Conservation (phyloP, 2,329 filamentous ascomycete species). For the Nemania serpens region DNA sequence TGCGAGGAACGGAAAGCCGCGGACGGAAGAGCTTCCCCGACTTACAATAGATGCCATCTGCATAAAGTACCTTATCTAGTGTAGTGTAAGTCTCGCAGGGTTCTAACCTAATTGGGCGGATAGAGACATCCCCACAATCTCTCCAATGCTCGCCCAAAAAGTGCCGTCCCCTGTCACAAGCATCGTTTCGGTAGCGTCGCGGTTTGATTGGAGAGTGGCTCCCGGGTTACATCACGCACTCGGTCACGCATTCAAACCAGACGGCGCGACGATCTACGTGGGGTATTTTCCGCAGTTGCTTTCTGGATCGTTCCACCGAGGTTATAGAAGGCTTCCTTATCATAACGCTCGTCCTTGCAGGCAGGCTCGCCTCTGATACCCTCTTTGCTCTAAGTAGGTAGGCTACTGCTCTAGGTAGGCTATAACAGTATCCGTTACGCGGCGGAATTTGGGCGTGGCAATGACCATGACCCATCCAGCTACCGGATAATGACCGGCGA, state of each 20-base stretch:
- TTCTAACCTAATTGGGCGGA: background rate
- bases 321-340: background rate
- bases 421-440: background rate
- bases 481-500: constrained; percentile 19
- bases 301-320: background rate
- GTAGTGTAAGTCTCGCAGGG: too few relatives aligned
- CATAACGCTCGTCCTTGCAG: too few relatives aligned
- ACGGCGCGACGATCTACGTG: constrained; percentile 17
- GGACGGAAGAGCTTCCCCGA: too few relatives aligned
- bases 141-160: constrained; percentile 10
- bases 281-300: background rate
- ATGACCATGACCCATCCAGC: background rate
- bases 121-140: constrained; percentile 5
- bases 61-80: too few relatives aligned
- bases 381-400: background rate
- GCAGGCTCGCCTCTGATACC: background rate
- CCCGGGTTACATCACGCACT: constrained; percentile 18
- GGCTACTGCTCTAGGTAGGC: background rate
- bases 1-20: too few relatives aligned
- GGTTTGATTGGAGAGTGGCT: background rate
- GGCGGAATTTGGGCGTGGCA: background rate
- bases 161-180: constrained; percentile 24
- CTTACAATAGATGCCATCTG: too few relatives aligned
- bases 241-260: constrained; percentile 13
- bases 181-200: constrained; percentile 4